A percentile compares a stretch with the other conserved stretches of the same genome.
Conservation (phyloP, 2,329 filamentous ascomycete genomes). For the Penicillium sp. region DNA sequence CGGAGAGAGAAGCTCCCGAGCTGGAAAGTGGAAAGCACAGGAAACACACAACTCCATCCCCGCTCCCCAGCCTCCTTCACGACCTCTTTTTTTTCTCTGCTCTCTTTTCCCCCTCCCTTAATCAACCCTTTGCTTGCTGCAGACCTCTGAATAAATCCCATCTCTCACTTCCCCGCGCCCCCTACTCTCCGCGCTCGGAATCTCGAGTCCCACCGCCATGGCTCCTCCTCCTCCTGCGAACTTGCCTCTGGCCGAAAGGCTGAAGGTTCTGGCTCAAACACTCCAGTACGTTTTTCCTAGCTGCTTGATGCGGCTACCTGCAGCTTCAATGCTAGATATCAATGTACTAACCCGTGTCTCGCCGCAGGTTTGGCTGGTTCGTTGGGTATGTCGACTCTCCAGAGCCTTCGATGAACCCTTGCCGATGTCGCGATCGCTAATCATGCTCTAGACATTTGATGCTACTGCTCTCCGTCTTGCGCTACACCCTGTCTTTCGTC, state of each 20-base stretch:
- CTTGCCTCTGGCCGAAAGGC: slow-evolving; percentile 67
- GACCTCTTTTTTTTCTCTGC: slow-evolving; percentile 8
- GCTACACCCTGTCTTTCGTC: slow-evolving; percentile 81
- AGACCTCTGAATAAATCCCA: slow-evolving; percentile 3
- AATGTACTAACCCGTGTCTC: slow-evolving; percentile 30
- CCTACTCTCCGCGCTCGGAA: slow-evolving; percentile 3
- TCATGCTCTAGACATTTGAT: slow-evolving; percentile 66
- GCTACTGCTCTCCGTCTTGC: slow-evolving; percentile 74
- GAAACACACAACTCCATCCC: slow-evolving; percentile 19
- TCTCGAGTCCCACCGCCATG: slow-evolving; percentile 45
- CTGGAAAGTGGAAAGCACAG: slow-evolving; percentile 17
- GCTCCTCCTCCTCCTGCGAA: slow-evolving; percentile 68
- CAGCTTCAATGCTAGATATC: slow-evolving; percentile 8
- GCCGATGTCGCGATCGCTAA: slow-evolving; percentile 19
- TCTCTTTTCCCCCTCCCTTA: slow-evolving; percentile 3
- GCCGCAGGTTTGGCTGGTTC: slow-evolving; percentile 63
- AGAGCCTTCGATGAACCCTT: background rate
- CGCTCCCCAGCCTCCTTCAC: slow-evolving; percentile 18
- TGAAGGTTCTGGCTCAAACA: slow-evolving; percentile 76
- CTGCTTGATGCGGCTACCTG: slow-evolving; percentile 8
- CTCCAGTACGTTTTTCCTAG: slow-evolving; percentile 66
- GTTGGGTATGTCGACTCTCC: slow-evolving; percentile 58
- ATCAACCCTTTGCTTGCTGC: background rate
- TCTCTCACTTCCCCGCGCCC: background rate
- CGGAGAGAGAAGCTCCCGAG: slow-evolving; percentile 17